These are phyloP conservation scores for Gnaphalium uliginosum DNA, from an alignment of 129 eudicot genomes.

Conservation along the genomic window DNA sequence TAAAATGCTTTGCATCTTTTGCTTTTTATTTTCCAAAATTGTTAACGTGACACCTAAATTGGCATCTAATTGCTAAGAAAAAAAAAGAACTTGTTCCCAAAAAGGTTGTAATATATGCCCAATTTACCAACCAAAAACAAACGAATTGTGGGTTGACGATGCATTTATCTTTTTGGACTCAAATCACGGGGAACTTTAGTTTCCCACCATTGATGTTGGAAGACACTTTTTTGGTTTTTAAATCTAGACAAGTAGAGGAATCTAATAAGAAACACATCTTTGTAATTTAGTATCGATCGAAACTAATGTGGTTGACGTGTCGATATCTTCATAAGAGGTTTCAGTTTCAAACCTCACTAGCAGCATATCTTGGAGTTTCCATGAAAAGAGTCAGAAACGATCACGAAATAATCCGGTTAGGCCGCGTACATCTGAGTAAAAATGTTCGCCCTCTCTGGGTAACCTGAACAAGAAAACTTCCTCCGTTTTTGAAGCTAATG, in stretches of 20 bases:
- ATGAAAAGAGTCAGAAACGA: too few species aligned
- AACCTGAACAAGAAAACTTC: too few species aligned
- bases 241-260: background rate
- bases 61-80: constrained; percentile 21
- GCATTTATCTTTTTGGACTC: constrained; percentile 4
- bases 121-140: constrained; percentile 23
- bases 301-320: too few species aligned
- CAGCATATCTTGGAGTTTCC: too few species aligned
- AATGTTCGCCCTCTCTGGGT: too few species aligned
- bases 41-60: constrained; percentile 4
- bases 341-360: too few species aligned
- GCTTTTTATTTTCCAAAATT: constrained; percentile 13
- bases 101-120: constrained; percentile 29
- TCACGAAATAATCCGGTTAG: too few species aligned
- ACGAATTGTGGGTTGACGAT: constrained; percentile 24
- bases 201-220: constrained; percentile 27
- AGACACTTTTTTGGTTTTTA: constrained; percentile 14
- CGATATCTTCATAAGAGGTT: too few species aligned
- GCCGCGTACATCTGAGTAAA: too few species aligned
- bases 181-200: constrained; percentile 20
- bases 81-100: constrained; percentile 18
- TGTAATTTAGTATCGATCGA: background rate
- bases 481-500: background rate
- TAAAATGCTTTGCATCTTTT: constrained; percentile 26
- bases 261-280: background rate